Evolutionary conservation across 768 basidiomycete species (phyloP), one percentile per base, ranked within the genome.

Genomic region (Collybiopsis confluens): DNA sequence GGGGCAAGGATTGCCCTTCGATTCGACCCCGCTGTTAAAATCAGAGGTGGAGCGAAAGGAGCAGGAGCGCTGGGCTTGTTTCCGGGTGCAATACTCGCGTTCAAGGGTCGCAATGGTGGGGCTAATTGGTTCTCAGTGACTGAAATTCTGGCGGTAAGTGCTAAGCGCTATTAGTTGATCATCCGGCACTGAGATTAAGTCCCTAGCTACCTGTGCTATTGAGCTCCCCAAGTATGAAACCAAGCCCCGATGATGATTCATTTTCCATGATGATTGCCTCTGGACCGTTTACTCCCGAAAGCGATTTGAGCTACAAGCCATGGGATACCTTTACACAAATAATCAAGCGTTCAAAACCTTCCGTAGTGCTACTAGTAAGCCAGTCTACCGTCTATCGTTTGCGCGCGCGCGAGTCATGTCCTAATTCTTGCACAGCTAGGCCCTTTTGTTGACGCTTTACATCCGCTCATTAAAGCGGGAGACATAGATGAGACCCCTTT

Each of bases 31-130:
- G 70, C 73, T 20, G 72, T 90, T 50, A 83, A 82, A 60, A 76
- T 96, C 2, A 78, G 86, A 36, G 85, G 85, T 16, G 78, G 80
- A 1, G 63, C 73, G 13, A 76, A 76, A 52, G 90, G 88, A 10
- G 72, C 81, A 9, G 80, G 79, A 15, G 83, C 84, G 0, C 69
- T 86, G 9, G 86, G 90, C 1, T 64, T 98, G 38, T 98, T 95
- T 64, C 92, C 94, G 4, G 97, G 97, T 3, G 85, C 85, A 26
- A 82, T 98, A 48, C 87, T 87, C 1, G 93, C 88, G 0, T 63
- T 98, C 28, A 90, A 83, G 56, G 97, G 97, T 0, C 82, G 80
- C 65, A 98, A 98, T 67, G 93, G 94, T 1, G 91, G 93, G 2
- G 94, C 91, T 4, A 88, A 85, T 2, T 84, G 84, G 72, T 98